Evolutionary conservation across 768 basidiomycete genomes (phyloP), one percentile per base, ranked within the genome.

Genomic region (Xerocomellus chrysenteron): DNA sequence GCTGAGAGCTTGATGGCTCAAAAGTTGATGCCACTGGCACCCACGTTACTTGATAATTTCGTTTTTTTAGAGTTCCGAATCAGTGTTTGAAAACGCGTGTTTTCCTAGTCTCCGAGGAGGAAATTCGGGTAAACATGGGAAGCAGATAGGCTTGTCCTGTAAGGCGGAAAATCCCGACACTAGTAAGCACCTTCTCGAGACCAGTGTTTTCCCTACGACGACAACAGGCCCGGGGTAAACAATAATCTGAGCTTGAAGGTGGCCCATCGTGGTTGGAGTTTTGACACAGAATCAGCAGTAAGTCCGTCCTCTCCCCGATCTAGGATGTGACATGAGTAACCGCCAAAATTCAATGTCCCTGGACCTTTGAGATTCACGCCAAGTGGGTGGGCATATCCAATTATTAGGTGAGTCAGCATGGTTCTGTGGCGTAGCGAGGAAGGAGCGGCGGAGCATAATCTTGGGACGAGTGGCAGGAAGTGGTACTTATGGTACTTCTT

Each of bases 361-460:
- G 2, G 44, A 6, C 24, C n/a, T 50, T 57, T 26, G 28, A 24
- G 52, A 45, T 50, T 52, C 51, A 36, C 19, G 45, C 16, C 30
- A 50, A 30, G 32, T 59, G 33, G 28, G n/a, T 32, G 19, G 32
- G 40, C 56, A 40, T 40, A 49, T 49, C 52, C 47, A 50, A 51
- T 48, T 41, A 46, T 51, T 45, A 49, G 53, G 59, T 52, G 49
- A 56, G 61, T 44, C 51, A 59, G 26, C 21, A n/a, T 13, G 47
- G 49, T 59, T 56, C 52, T 59, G 63, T 65, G 65, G 66, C 65
- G 66, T 63, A 56, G 60, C 60, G 53, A 61, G 35, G 41, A 59
- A 55, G 45, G 36, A 14, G 35, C 50, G 55, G 35, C 50, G 55
- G 53, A 46, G 35, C 30, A 50, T 48, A 50, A 46, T 32, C 39